Conservation (phyloP, 2,329 filamentous ascomycete genomes). For the Botryotinia globosa region DNA sequence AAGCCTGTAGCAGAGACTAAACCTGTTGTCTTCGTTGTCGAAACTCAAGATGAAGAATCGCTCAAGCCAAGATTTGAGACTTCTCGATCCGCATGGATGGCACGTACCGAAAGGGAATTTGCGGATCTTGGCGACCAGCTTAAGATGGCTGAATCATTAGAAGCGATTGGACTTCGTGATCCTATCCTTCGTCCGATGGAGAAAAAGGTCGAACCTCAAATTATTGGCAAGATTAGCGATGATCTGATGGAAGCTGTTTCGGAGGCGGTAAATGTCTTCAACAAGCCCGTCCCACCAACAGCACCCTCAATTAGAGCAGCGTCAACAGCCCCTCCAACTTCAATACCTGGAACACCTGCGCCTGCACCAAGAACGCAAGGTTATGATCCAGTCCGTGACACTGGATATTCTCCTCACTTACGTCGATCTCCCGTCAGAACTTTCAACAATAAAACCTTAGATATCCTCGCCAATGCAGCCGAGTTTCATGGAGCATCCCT, state of each 20-base stretch:
- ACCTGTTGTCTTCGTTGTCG: conserved; percentile 15
- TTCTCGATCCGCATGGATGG: conserved; percentile 28
- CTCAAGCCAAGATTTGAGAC: conserved; percentile 21
- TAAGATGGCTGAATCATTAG: conserved; percentile 18
- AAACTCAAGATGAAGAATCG: conserved; percentile 14
- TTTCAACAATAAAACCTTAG: conserved; percentile 1
- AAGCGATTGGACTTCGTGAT: conserved; percentile 19
- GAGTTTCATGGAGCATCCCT: neutral
- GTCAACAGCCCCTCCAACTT: conserved; percentile 13
- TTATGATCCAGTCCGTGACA: conserved; percentile 32
- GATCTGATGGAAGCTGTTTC: conserved; percentile 8
- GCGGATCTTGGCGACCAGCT: conserved; percentile 16
- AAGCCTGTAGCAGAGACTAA: conserved; percentile 19
- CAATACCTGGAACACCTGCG: conserved; percentile 19
- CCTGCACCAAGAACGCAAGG: conserved; percentile 22
- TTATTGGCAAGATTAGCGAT: conserved; percentile 15
- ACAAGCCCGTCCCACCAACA: conserved; percentile 8
- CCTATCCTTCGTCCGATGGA: conserved; percentile 14
- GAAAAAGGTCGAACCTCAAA: neutral
- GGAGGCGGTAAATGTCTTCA: neutral
- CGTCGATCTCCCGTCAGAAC: conserved; percentile 14
- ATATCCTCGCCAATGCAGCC: conserved; percentile 17
- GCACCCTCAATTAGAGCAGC: conserved; percentile 12
- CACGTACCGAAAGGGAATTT: conserved; percentile 18
- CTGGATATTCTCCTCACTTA: conserved; percentile 16